Conservation (phyloP, 2,329 filamentous ascomycete genomes). For the Neofusicoccum sp. region DNA sequence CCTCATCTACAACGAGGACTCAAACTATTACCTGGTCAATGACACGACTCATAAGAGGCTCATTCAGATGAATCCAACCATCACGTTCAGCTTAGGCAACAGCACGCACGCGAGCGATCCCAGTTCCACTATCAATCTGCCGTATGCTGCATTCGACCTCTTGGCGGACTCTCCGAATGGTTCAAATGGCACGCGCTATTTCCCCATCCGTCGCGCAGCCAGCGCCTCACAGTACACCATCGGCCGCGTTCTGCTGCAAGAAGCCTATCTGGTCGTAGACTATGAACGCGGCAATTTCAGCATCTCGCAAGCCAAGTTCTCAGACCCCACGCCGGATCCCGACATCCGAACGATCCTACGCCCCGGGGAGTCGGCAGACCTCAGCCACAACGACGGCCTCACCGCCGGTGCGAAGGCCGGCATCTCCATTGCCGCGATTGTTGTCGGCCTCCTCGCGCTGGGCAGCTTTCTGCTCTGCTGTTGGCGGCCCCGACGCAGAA, state of each 20-base stretch:
- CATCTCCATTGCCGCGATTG: not conserved
- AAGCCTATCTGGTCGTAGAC: constrained; percentile 38
- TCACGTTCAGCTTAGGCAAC: constrained; percentile 35
- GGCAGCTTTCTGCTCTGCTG: not conserved
- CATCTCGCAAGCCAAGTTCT: not conserved
- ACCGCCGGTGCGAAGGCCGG: not conserved
- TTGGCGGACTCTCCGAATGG: not conserved
- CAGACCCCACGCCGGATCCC: not conserved
- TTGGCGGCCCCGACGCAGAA: not conserved
- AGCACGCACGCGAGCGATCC: not conserved
- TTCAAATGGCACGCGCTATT: constrained; percentile 26
- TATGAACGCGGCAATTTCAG: constrained; percentile 35
- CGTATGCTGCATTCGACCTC: not conserved
- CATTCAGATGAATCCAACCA: constrained; percentile 30
- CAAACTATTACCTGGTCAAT: constrained; percentile 40
- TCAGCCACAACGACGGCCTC: not conserved
- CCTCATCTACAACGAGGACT: constrained; percentile 36
- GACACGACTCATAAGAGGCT: constrained; percentile 35
- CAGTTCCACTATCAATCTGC: not conserved
- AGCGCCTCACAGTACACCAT: constrained; percentile 29
- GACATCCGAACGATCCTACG: not conserved
- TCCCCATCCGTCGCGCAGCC: constrained; percentile 36
- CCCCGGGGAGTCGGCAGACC: too few species aligned
- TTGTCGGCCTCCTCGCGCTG: not conserved
- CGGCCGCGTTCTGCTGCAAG: constrained; percentile 36